phyloP scores from a whole-genome alignment of 169 alveolate genomes.

The Miamiensis avidus region DNA sequence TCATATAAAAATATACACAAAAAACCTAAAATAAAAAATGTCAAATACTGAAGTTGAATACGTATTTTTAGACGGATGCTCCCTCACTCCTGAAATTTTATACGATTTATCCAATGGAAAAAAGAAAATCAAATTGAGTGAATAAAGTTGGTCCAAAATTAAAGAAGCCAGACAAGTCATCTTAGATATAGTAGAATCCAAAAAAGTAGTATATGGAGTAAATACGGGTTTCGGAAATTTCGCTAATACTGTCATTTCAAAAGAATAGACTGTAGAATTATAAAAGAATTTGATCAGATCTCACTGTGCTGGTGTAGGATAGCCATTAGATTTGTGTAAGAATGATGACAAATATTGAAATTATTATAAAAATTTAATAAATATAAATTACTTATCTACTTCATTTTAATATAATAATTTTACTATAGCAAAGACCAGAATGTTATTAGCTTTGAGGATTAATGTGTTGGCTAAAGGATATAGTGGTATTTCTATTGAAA shows the following conservation, averaged over 20 bases:
- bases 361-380: too few species aligned
- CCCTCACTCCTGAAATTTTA: background rate
- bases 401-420: too few species aligned
- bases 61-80: background rate
- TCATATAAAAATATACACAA: background rate
- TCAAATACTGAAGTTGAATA: background rate
- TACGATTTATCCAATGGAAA: background rate
- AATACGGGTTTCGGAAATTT: constrained; percentile 73
- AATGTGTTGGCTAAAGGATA: constrained; percentile 61
- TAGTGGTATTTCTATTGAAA: constrained; percentile 50
- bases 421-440: constrained; percentile 28
- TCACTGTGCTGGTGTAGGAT: constrained; percentile 69
- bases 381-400: too few species aligned
- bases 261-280: constrained; percentile 45
- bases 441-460: constrained; percentile 51
- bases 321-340: constrained; percentile 22
- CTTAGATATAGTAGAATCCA: background rate
- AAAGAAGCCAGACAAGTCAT: background rate
- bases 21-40: background rate
- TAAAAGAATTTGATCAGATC: constrained; percentile 59
- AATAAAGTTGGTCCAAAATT: background rate
- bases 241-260: constrained; percentile 42
- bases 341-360: too few species aligned
- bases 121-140: background rate
- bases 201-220: constrained; percentile 50